Evolutionary conservation across 306 rosid genomes (phyloP).

Genomic region (Vigna reflexopilosa): DNA sequence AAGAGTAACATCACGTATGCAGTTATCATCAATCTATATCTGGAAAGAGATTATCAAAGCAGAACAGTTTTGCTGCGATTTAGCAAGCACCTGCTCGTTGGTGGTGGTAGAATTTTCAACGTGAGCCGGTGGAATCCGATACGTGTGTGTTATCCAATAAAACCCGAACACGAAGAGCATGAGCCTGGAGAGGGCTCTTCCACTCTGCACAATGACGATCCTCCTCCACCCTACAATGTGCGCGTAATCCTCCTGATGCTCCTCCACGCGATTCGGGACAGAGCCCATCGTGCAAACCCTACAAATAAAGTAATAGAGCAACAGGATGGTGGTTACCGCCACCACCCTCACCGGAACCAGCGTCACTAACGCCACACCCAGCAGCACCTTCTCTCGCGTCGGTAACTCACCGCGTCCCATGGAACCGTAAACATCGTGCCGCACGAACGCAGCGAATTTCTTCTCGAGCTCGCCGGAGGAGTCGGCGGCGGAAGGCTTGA

Average conservation of each 20-base stretch:
- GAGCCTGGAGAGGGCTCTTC: conserved; percentile 67
- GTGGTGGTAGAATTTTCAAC: conserved; percentile 34
- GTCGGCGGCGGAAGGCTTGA: conserved; percentile 45
- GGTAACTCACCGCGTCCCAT: conserved; percentile 85
- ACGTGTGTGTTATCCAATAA: conserved; percentile 73
- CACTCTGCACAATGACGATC: conserved; percentile 65
- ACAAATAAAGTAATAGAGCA: conserved; percentile 75
- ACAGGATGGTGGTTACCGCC: conserved; percentile 46
- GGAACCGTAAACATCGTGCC: conserved; percentile 75
- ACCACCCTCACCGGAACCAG: conserved; percentile 79
- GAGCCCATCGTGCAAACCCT: conserved; percentile 69
- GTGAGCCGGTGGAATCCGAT: conserved; percentile 34
- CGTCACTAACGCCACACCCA: conserved; percentile 68
- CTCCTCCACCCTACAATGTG: conserved; percentile 84
- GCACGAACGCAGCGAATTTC: conserved; percentile 74
- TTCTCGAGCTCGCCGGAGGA: conserved; percentile 64
- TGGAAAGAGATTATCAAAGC: background rate
- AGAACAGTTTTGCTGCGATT: background rate
- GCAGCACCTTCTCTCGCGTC: conserved; percentile 70
- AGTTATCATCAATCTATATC: background rate
- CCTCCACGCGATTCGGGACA: conserved; percentile 69
- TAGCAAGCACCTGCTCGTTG: background rate
- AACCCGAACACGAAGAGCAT: conserved; percentile 81
- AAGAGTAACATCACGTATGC: background rate
- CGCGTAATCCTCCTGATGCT: conserved; percentile 70